Base-by-base conservation (phyloP, 371 early-diverging fungal species). In the Mortierella sp. region DNA sequence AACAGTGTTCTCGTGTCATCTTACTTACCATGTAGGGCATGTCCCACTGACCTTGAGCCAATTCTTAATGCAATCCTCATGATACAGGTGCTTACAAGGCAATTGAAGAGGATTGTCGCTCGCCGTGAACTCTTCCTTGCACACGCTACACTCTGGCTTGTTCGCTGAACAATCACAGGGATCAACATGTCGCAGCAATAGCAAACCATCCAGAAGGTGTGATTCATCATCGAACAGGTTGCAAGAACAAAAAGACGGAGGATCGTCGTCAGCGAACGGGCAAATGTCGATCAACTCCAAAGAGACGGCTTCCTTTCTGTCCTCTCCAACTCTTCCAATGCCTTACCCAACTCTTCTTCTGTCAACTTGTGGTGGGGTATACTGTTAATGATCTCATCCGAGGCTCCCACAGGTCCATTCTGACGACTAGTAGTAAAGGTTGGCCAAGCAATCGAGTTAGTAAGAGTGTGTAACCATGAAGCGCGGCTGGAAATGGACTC, bases 11-110 rank as follows among this genome's bases (percentile, higher is more conserved):
- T n/a, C n/a, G n/a, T n/a, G n/a, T n/a, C n/a, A n/a, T n/a, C n/a
- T n/a, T n/a, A n/a, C n/a, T 77, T 86, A 88, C 88, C 97, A 96
- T n/a, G 94, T 92, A 17, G 97, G 96, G 69, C 97, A 96, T 6
- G 94, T 92, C 12, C 91, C 89, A 60, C 90, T 93, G 57, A 89
- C 82, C 62, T 90, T 90, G 39, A 97, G 87, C 97, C 97, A 97
- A 47, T 89, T 90, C 52, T 91, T 91, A 48, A 96, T 91, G 79
- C 97, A 97, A 6, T 91, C 92, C 34, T 83, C 82, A 66, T 97
- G 97, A 72, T 92, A 96, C 40, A 88, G 66, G 64, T 97, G 97
- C 25, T 81, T 81, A 81, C 97, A 97, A 5, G 92, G 92, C 54
- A 97, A 80, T 55, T 74, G 80, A 63, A 52, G 85, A 74, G 27